Conservation (phyloP, 345 rosid species). For the Hibiscus syriacus region DNA sequence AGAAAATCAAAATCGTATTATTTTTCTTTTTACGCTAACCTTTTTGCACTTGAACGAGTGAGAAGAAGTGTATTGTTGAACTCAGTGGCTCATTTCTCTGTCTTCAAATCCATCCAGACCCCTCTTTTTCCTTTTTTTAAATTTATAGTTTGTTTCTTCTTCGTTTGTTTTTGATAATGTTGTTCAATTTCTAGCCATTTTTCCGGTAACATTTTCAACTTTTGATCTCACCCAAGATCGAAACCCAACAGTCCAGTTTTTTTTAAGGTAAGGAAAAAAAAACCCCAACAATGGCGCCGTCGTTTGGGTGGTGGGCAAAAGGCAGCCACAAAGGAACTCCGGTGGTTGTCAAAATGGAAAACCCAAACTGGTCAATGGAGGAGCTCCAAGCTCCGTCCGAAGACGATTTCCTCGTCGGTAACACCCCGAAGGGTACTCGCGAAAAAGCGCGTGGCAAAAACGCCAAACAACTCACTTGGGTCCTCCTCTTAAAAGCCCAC, state of each 20-base stretch:
- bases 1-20: no score
- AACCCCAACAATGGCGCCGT: constrained; percentile 60
- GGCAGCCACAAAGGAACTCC: constrained; percentile 74
- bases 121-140: not conserved
- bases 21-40: no score
- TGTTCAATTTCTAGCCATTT: constrained; percentile 25
- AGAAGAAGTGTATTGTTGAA: no score
- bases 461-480: constrained; percentile 99
- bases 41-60: no score
- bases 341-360: constrained; percentile 92
- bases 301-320: constrained; percentile 78
- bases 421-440: constrained; percentile 20
- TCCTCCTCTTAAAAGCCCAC: constrained; percentile 86
- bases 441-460: constrained; percentile 74
- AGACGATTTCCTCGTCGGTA: constrained; percentile 58
- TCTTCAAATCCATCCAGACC: no score
- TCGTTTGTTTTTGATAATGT: constrained; percentile 21
- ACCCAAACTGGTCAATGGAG: constrained; percentile 98
- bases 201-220: not conserved
- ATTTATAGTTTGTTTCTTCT: no score
- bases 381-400: constrained; percentile 74
- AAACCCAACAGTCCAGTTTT: not conserved
- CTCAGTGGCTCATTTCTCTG: not conserved
- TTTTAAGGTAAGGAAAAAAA: not conserved
- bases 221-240: not conserved